Evolutionary conservation across 371 early-diverging fungal species (phyloP).

Genomic region (Mortierella sp.): DNA sequence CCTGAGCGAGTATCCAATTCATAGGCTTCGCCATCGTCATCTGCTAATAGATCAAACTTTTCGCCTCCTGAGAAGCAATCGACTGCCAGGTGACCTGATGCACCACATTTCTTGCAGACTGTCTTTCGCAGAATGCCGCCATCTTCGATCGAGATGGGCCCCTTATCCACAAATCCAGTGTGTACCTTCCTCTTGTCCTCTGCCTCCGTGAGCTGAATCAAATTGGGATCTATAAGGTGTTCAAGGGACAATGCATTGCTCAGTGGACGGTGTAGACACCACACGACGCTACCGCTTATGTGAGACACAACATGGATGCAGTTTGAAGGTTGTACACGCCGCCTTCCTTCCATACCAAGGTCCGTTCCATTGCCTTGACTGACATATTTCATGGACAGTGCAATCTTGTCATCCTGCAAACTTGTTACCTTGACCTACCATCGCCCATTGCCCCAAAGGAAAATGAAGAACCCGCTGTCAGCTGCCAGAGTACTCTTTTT

Average conservation of each 20-base stretch:
- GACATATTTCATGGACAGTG: constrained; percentile 51
- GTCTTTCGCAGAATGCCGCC: constrained; percentile 47
- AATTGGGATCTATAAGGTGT: constrained; percentile 27
- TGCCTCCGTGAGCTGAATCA: constrained; percentile 33
- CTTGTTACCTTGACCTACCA: constrained; percentile 44
- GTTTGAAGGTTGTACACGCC: too few species aligned
- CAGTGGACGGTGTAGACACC: neutral
- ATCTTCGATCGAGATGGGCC: constrained; percentile 40
- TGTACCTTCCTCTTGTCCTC: constrained; percentile 36
- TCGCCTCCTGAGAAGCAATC: constrained; percentile 49
- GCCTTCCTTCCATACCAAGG: constrained; percentile 26
- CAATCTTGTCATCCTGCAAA: constrained; percentile 47
- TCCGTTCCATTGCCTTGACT: constrained; percentile 41
- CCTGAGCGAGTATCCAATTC: neutral
- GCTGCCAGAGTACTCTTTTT: too few species aligned
- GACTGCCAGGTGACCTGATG: constrained; percentile 37
- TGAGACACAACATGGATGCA: too few species aligned
- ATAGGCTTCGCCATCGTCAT: constrained; percentile 23
- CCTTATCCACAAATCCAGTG: constrained; percentile 41
- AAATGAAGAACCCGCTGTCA: neutral
- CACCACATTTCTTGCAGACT: constrained; percentile 49
- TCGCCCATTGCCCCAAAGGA: neutral
- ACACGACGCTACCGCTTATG: neutral
- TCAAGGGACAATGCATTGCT: neutral
- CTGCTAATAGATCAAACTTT: constrained; percentile 37